Conservation (phyloP, 75 land plant genomes). For the Chamaecyparis obtusa region DNA sequence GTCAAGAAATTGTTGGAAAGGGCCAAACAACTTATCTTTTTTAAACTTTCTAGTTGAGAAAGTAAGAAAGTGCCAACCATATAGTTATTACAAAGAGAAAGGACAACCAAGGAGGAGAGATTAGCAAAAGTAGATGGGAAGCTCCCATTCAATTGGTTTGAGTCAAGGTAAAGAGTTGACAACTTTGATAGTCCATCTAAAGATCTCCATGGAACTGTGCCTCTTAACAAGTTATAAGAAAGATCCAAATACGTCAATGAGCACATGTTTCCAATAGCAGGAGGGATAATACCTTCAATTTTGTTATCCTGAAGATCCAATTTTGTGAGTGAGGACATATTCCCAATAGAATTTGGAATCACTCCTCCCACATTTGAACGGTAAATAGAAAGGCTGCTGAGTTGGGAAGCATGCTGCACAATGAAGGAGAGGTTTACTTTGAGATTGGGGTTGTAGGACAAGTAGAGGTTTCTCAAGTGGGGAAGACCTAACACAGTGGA, state of each 20-base stretch:
- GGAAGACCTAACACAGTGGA: no score
- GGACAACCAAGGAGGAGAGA: neutral
- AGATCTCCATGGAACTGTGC: neutral
- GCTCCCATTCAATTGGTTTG: neutral
- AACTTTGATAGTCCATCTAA: neutral
- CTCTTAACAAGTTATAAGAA: neutral
- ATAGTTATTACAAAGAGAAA: neutral
- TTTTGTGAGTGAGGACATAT: no score
- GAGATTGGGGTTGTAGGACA: no score
- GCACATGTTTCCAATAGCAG: neutral
- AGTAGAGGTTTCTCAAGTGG: no score
- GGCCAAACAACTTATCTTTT: rapidly evolving
- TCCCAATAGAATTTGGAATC: neutral
- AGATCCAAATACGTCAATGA: neutral
- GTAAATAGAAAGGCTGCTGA: no score
- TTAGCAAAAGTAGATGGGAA: neutral
- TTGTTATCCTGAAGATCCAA: no score
- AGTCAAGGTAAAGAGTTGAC: neutral
- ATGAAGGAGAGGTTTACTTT: no score
- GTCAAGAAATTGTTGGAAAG: neutral
- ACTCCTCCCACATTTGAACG: neutral
- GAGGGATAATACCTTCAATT: no score
- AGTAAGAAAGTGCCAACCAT: neutral
- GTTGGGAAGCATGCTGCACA: no score
- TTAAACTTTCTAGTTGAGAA: neutral